Conservation (phyloP, 805 yeast species). For the Cyberlindnera bimundalis region DNA sequence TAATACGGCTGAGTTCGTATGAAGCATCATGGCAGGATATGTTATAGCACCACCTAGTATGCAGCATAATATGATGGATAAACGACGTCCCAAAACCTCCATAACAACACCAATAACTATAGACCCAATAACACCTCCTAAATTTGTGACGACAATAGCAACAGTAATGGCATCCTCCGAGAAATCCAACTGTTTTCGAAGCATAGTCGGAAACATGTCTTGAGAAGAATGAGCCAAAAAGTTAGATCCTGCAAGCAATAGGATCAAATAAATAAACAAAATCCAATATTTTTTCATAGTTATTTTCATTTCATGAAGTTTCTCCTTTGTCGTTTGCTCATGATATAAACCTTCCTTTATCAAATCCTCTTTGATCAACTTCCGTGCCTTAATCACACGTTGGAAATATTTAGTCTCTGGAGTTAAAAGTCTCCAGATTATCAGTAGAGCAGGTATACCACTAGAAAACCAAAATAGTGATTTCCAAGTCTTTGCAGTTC, state of each 20-base stretch:
- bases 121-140: constrained; percentile 69
- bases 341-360: constrained; percentile 27
- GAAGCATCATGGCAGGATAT: constrained; percentile 54
- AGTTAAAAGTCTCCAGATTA: constrained; percentile 51
- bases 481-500: constrained; percentile 58
- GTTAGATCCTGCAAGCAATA: constrained; percentile 66
- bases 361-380: constrained; percentile 26
- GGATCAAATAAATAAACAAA: constrained; percentile 49
- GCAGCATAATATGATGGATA: constrained; percentile 50
- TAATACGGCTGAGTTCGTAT: constrained; percentile 38
- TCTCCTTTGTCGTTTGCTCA: constrained; percentile 23
- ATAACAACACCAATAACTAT: constrained; percentile 52
- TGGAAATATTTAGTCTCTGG: constrained; percentile 61
- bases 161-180: constrained; percentile 50
- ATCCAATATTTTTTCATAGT: constrained; percentile 57
- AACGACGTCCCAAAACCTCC: constrained; percentile 60
- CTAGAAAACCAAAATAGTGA: constrained; percentile 72
- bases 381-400: constrained; percentile 30
- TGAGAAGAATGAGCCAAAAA: constrained; percentile 73
- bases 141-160: constrained; percentile 56
- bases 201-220: constrained; percentile 66
- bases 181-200: constrained; percentile 48
- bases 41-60: constrained; percentile 55
- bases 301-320: constrained; percentile 28
- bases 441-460: constrained; percentile 56